Percentiles rank a stretch among this genome's conserved stretches.
These are phyloP conservation scores for Aspergillus steynii DNA, from an alignment of 495 filamentous ascomycete genomes.

Conservation along the genomic window DNA sequence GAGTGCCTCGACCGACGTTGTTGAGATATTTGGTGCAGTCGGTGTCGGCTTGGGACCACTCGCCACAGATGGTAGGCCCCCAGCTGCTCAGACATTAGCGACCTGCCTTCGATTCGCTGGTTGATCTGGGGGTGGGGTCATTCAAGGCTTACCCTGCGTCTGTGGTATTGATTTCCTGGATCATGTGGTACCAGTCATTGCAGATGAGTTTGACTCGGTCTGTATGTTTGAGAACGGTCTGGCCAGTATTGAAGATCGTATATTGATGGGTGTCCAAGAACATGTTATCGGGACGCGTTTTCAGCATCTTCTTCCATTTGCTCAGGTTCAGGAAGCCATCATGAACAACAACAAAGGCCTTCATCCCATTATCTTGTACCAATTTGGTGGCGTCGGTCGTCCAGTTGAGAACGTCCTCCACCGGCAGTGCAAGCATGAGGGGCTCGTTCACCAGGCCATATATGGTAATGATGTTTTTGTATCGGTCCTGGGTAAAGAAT, in stretches of 20 bases:
- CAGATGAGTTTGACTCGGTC: slow-evolving; percentile 84
- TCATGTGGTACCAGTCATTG: slow-evolving; percentile 79
- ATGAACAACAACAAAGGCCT: slow-evolving; percentile 68
- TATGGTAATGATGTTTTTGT: slow-evolving; percentile 79
- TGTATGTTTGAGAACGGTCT: slow-evolving; percentile 71
- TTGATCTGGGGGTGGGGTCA: background rate
- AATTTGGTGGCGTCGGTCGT: slow-evolving; percentile 61
- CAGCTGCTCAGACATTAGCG: slow-evolving; percentile 49
- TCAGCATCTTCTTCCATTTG: slow-evolving; percentile 76
- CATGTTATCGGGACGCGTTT: slow-evolving; percentile 48
- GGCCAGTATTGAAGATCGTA: slow-evolving; percentile 78
- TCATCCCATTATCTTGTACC: slow-evolving; percentile 69
- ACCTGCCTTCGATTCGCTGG: slow-evolving; percentile 1
- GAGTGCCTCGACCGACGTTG: slow-evolving; percentile 82
- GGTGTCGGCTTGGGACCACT: slow-evolving; percentile 98
- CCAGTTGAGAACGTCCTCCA: slow-evolving; percentile 66
- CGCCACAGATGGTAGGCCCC: slow-evolving; percentile 94
- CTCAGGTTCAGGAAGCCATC: slow-evolving; percentile 80
- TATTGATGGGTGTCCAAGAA: slow-evolving; percentile 95
- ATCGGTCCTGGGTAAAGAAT: slow-evolving; percentile 84
- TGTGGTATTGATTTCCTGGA: slow-evolving; percentile 64
- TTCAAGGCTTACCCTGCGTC: slow-evolving; percentile 59
- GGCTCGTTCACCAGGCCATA: slow-evolving; percentile 90
- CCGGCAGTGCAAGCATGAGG: slow-evolving; percentile 65
- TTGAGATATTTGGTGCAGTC: slow-evolving; percentile 89